Conservation (phyloP, 805 yeast species). For the Blastobotrys muscicola region DNA sequence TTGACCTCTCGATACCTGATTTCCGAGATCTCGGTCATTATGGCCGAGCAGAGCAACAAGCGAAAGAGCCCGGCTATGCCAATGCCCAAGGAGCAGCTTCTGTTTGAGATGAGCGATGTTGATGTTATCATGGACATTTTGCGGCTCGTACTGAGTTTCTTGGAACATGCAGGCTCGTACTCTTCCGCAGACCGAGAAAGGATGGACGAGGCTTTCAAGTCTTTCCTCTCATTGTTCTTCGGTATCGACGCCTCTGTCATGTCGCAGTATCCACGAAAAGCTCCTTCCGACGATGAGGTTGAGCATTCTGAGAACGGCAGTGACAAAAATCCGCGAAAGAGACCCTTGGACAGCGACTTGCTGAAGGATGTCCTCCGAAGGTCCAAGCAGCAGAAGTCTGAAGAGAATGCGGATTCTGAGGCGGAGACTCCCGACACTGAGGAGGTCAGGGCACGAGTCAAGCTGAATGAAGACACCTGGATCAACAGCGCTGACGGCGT, state of each 20-base stretch:
- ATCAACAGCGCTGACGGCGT: slow-evolving; percentile 6
- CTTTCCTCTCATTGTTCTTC: slow-evolving; percentile 66
- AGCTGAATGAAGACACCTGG: slow-evolving; percentile 3
- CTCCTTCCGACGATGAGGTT: slow-evolving; percentile 1
- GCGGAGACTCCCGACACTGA: slow-evolving; percentile 3
- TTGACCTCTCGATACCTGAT: slow-evolving; percentile 83
- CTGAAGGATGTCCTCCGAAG: slow-evolving; percentile 42
- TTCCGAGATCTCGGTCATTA: slow-evolving; percentile 85
- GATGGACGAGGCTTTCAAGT: slow-evolving; percentile 57
- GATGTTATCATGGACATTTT: slow-evolving; percentile 67
- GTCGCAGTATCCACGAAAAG: slow-evolving; percentile 10
- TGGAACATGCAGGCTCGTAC: slow-evolving; percentile 61
- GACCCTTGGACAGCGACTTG: slow-evolving; percentile 30
- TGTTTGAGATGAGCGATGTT: slow-evolving; percentile 53
- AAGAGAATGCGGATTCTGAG: background rate
- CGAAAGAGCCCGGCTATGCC: slow-evolving; percentile 81
- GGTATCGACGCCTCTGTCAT: slow-evolving; percentile 30
- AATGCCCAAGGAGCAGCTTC: slow-evolving; percentile 66
- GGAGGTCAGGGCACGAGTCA: slow-evolving; percentile 5
- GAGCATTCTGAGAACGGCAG: slow-evolving; percentile 25
- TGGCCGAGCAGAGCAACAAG: slow-evolving; percentile 83
- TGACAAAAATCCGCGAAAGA: slow-evolving; percentile 20
- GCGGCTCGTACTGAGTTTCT: slow-evolving; percentile 54
- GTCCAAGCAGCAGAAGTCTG: slow-evolving; percentile 16
- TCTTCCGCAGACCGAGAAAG: slow-evolving; percentile 75